phyloP scores from a whole-genome alignment of 2,329 filamentous ascomycete species.

The Aspergillus phoenicis region DNA sequence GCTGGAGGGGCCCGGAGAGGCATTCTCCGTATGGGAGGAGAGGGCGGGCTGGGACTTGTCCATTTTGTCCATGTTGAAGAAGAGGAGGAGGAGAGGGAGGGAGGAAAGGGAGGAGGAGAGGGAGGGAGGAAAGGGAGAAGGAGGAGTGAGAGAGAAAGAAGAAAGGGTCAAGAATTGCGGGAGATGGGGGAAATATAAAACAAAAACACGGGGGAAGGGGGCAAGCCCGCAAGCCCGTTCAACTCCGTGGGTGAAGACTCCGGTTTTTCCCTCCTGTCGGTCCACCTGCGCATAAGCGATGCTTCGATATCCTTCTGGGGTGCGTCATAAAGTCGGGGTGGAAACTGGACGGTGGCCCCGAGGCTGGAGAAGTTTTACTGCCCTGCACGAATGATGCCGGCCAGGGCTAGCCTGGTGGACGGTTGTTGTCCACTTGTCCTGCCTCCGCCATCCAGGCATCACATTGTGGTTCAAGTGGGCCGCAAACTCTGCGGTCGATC shows the following conservation, averaged over 20 bases:
- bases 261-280: constrained; percentile 5
- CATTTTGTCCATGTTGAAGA: constrained; percentile 25
- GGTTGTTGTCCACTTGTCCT: background rate
- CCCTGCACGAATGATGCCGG: constrained; percentile 5
- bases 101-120: constrained; percentile 1
- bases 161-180: background rate
- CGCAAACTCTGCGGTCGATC: constrained; percentile 9
- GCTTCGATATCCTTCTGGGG: constrained; percentile 2
- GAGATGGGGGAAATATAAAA: constrained; percentile 3
- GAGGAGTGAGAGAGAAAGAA: constrained; percentile 7
- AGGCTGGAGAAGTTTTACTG: constrained; percentile 2
- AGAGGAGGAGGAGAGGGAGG: background rate
- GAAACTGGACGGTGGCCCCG: background rate
- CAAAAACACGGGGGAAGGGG: constrained; percentile 8
- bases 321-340: constrained; percentile 14
- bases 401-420: constrained; percentile 4
- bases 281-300: constrained; percentile 2
- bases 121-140: background rate
- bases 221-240: background rate
- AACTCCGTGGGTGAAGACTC: constrained; percentile 1
- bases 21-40: constrained; percentile 29
- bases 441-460: background rate
- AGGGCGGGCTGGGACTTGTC: constrained; percentile 27
- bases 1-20: constrained; percentile 15
- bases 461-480: background rate